phyloP scores from a whole-genome alignment of 306 rosid genomes.

The barrel medic (Medicago truncatula) region DNA sequence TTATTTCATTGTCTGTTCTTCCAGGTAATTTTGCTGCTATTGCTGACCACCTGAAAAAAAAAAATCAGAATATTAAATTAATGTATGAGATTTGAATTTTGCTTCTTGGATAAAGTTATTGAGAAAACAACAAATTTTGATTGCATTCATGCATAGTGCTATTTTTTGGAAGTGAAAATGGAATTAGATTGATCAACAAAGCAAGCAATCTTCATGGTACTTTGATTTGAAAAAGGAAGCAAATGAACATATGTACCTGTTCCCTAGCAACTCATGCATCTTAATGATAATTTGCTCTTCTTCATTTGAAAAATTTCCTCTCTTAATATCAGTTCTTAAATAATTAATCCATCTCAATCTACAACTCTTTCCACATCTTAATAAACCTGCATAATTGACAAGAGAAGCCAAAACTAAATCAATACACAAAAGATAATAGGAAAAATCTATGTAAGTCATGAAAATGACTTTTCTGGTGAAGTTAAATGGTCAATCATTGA shows the following conservation, averaged over 20 bases:
- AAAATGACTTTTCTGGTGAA: too few species aligned
- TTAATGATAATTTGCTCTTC: constrained; percentile 71
- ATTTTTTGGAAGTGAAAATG: too few species aligned
- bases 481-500: too few species aligned
- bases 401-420: constrained; percentile 16
- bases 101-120: background rate
- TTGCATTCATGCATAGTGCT: background rate
- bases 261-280: constrained; percentile 73
- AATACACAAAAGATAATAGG: background rate
- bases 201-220: background rate
- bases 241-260: constrained; percentile 50
- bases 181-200: too few species aligned
- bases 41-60: constrained; percentile 76
- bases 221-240: too few species aligned
- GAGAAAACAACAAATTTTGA: constrained; percentile 16
- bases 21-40: constrained; percentile 80
- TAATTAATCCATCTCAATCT: constrained; percentile 86
- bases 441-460: too few species aligned
- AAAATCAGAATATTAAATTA: too few species aligned
- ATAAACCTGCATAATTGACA: constrained; percentile 50
- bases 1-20: constrained; percentile 83
- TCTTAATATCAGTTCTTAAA: constrained; percentile 76
- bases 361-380: constrained; percentile 94
- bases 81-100: background rate
- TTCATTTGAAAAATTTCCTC: constrained; percentile 79